phyloP scores from a whole-genome alignment of 768 basidiomycete genomes.

The Zangia roseola region DNA sequence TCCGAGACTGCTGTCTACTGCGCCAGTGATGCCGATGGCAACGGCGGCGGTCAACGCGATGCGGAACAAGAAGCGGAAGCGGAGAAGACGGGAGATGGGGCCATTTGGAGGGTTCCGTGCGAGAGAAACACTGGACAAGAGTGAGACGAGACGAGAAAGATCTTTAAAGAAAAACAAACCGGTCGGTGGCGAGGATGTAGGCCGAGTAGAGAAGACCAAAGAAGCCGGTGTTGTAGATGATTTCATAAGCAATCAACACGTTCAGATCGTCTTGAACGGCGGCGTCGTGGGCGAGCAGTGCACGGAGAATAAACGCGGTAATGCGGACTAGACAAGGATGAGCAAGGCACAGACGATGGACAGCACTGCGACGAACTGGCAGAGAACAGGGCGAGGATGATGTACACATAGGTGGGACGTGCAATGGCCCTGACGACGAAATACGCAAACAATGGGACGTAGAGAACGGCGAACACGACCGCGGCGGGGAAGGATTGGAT shows the following conservation, averaged over 20 bases:
- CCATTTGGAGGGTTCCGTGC: conserved; percentile 16
- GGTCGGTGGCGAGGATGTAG: conserved; percentile 28
- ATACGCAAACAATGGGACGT: conserved; percentile 17
- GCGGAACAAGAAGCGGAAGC: conserved; percentile 23
- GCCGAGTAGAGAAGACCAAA: conserved; percentile 31
- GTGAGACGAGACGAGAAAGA: neutral
- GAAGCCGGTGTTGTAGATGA: conserved; percentile 37
- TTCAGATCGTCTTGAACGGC: conserved; percentile 22
- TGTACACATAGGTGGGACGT: conserved; percentile 20
- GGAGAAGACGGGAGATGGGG: conserved; percentile 18
- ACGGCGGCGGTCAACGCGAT: conserved; percentile 26
- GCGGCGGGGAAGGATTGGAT: conserved; percentile 27
- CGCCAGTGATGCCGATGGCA: conserved; percentile 28
- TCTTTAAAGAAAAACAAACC: conserved; percentile 23
- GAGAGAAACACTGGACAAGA: conserved; percentile 7
- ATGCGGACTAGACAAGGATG: conserved; percentile 12
- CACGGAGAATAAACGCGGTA: conserved; percentile 17
- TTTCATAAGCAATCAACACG: conserved; percentile 27
- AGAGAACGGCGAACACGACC: conserved; percentile 27
- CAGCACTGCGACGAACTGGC: conserved; percentile 16
- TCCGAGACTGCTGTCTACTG: conserved; percentile 12
- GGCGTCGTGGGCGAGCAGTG: conserved; percentile 10
- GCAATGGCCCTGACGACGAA: conserved; percentile 14
- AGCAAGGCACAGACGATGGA: neutral
- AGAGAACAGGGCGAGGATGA: conserved; percentile 28